phyloP scores from a whole-genome alignment of 352 stramenopile species.

The Phytophthora multivora region DNA sequence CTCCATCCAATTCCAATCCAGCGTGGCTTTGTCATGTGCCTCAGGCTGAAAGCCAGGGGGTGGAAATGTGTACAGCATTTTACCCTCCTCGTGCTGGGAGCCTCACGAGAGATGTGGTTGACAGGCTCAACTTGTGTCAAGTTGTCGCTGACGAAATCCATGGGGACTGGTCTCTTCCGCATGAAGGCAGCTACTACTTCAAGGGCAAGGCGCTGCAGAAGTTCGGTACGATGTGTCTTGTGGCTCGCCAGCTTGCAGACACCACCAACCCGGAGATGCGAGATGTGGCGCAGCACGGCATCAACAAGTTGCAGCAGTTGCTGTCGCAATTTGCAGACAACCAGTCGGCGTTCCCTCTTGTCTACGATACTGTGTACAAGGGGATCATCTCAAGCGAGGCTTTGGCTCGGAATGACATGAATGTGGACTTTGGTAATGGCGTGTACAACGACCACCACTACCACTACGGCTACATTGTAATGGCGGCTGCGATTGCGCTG shows the following conservation, averaged over 20 bases:
- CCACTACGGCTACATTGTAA: slow-evolving; percentile 75
- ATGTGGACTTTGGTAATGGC: slow-evolving; percentile 74
- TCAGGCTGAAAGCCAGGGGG: slow-evolving; percentile 35
- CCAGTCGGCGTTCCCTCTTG: slow-evolving; percentile 51
- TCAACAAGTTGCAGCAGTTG: slow-evolving; percentile 52
- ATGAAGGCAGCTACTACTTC: slow-evolving; percentile 85
- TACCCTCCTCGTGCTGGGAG: slow-evolving; percentile 42
- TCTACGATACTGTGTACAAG: slow-evolving; percentile 76
- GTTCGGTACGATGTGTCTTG: slow-evolving; percentile 78
- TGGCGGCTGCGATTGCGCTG: slow-evolving; percentile 50
- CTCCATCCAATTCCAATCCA: slow-evolving; percentile 8
- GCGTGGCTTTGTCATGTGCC: slow-evolving; percentile 64
- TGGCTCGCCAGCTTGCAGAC: slow-evolving; percentile 62
- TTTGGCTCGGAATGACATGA: slow-evolving; percentile 62
- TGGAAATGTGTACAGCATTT: slow-evolving; percentile 58
- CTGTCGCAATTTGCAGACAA: slow-evolving; percentile 54
- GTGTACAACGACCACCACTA: slow-evolving; percentile 84
- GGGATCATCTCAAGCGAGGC: slow-evolving; percentile 66
- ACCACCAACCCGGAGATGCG: slow-evolving; percentile 59
- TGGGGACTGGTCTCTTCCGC: slow-evolving; percentile 64
- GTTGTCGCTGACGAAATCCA: slow-evolving; percentile 70
- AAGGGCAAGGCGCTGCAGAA: slow-evolving; percentile 83
- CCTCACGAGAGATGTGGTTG: slow-evolving; percentile 41
- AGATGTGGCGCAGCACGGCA: slow-evolving; percentile 47
- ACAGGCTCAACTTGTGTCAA: slow-evolving; percentile 40